Evolutionary conservation across 352 stramenopile species (phyloP), one percentile per base, ranked within the genome.

Genomic region (Globisporangium cylindrosporum): DNA sequence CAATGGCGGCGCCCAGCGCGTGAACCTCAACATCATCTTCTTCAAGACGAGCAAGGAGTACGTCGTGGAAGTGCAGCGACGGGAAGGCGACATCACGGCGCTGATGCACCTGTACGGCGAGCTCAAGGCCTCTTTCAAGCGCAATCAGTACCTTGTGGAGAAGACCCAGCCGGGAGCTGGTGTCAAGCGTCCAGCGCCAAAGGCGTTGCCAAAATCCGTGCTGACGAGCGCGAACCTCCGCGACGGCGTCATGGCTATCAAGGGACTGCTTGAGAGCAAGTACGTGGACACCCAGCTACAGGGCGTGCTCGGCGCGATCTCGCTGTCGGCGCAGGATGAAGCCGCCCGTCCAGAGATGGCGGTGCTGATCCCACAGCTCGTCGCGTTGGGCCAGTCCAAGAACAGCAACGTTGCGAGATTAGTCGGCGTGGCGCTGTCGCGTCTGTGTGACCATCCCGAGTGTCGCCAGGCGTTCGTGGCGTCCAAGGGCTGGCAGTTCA

Each of bases 401-500:
- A 87, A 91, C 54, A 38, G 67, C 5, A 81, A 78, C 55, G 81
- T 95, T 2, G 53, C 78, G 10, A 80, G 81, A 68, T 77, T 93
- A 71, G 82, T 92, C 14, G 85, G 82, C 24, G 87, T 88, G 18
- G 88, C 86, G 15, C 76, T 95, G 43, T 86, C 86, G 57, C 80
- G 80, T 36, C 82, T 95, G 60, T 95, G 88, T 68, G 84, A 95
- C 75, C 84, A 95, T 74, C 82, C 88, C 3, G 83, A 92, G 66
- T 95, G 88, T 61, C 88, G 88, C 61, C 84, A 92, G 69, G 86
- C 81, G 51, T 92, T 95, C 72, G 77, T 95, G 59, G 74, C 84
- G 59, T 95, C 85, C 25, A 79, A 89, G 38, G 86, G 86, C 29
- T 95, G 88, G 88, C 76, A 94, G 70, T 92, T 93, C 67, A 91